Conservation (phyloP, 2,329 filamentous ascomycete species). For the Diplodia sapinea region DNA sequence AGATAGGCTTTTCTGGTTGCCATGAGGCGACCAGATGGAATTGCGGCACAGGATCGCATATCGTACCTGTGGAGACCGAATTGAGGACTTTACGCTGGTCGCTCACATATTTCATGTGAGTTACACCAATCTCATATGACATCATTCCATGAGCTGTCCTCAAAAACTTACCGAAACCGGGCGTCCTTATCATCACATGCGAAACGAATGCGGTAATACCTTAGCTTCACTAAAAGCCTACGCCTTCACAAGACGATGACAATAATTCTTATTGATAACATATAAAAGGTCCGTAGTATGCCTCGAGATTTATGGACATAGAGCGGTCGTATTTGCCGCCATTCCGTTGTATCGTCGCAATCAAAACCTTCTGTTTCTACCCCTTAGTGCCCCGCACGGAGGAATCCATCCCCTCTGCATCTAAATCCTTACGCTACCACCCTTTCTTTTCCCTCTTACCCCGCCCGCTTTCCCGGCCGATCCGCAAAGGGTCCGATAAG, state of each 20-base stretch:
- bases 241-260: not conserved
- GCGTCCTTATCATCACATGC: not conserved
- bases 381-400: not conserved
- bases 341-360: not conserved
- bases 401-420: no score
- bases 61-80: not conserved
- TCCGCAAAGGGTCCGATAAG: not conserved
- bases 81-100: not conserved
- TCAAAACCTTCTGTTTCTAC: not conserved
- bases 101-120: not conserved
- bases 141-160: not conserved
- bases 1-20: not conserved
- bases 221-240: not conserved
- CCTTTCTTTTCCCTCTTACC: not conserved
- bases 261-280: not conserved
- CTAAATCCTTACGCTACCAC: not conserved
- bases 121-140: not conserved
- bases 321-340: rapidly evolving
- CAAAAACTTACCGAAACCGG: not conserved
- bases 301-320: no score
- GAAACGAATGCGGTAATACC: not conserved
- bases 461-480: not conserved
- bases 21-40: not conserved
- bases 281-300: not conserved
- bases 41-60: not conserved